A percentile compares a stretch with the other conserved stretches of the same genome.
These are phyloP conservation scores for Rhizopus delemar DNA, from an alignment of 371 early-diverging fungal genomes.

Conservation along the genomic window DNA sequence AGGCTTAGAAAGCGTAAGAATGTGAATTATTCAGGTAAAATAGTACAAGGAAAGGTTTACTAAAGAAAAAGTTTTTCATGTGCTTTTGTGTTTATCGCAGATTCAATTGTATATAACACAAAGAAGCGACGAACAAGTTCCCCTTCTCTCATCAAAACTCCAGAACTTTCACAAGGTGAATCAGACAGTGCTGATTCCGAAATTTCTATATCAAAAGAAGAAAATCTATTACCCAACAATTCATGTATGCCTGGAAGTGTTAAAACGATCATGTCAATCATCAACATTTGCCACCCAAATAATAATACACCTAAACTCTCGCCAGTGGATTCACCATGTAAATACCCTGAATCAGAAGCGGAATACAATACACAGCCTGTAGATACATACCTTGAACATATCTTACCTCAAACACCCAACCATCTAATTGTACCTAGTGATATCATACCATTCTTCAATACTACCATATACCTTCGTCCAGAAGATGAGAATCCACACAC, in stretches of 20 bases:
- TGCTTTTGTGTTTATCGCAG: slow-evolving; percentile 3
- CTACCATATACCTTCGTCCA: too few relatives aligned
- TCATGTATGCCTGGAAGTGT: slow-evolving; percentile 27
- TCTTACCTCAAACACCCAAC: background rate
- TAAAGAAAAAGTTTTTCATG: background rate
- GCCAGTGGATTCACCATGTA: slow-evolving; percentile 1
- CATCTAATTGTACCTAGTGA: too few relatives aligned
- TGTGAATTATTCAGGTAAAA: slow-evolving; percentile 14
- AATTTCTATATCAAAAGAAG: background rate
- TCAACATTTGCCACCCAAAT: slow-evolving; percentile 3
- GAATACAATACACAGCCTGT: background rate
- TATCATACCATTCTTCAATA: too few relatives aligned
- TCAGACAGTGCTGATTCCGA: background rate
- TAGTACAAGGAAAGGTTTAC: background rate
- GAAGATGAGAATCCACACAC: too few relatives aligned
- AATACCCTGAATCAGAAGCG: background rate
- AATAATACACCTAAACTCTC: background rate
- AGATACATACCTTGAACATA: background rate
- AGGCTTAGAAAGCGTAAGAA: slow-evolving; percentile 23
- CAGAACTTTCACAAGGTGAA: background rate
- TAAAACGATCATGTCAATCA: background rate
- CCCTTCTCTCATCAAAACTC: too few relatives aligned
- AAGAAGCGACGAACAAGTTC: background rate
- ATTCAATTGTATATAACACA: background rate
- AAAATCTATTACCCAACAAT: background rate